Evolutionary conservation across 2,329 filamentous ascomycete genomes (phyloP).

Genomic region (Exutisphaerella laricina): DNA sequence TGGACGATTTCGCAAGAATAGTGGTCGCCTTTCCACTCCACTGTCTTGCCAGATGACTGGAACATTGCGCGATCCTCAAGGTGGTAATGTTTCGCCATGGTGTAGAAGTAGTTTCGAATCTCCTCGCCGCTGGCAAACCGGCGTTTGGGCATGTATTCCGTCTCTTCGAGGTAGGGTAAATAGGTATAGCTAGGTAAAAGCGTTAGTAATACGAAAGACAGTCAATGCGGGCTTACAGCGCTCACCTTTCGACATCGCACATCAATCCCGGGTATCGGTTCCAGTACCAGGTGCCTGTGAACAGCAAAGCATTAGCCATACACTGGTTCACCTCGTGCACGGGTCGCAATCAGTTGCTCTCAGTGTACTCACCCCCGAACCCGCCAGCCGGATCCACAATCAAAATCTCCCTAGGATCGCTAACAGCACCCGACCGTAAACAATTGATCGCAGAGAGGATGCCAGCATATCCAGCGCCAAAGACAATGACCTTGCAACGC

Average conservation of each 20-base stretch:
- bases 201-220: too few relatives aligned
- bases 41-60: slow-evolving; percentile 39
- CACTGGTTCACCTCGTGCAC: too few relatives aligned
- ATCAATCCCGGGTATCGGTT: slow-evolving; percentile 40
- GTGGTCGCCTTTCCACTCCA: slow-evolving; percentile 45
- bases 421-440: slow-evolving; percentile 33
- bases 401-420: slow-evolving; percentile 37
- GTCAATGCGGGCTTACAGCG: too few relatives aligned
- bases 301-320: too few relatives aligned
- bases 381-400: slow-evolving; percentile 45
- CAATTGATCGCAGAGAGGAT: slow-evolving; percentile 39
- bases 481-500: slow-evolving; percentile 28
- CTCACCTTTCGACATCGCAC: slow-evolving; percentile 58
- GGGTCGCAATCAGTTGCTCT: too few relatives aligned
- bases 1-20: slow-evolving; percentile 33
- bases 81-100: slow-evolving; percentile 42
- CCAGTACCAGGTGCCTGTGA: slow-evolving; percentile 6
- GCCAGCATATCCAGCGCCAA: slow-evolving; percentile 44
- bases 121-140: slow-evolving; percentile 44
- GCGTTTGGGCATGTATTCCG: slow-evolving; percentile 52
- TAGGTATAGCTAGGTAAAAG: too few relatives aligned
- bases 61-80: slow-evolving; percentile 44
- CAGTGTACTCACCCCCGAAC: slow-evolving; percentile 46
- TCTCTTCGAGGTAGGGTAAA: slow-evolving; percentile 54
- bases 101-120: slow-evolving; percentile 43